Percentiles rank a stretch among this genome's conserved stretches.
phyloP scores from a whole-genome alignment of 352 stramenopile species.

The Pythium sp. region DNA sequence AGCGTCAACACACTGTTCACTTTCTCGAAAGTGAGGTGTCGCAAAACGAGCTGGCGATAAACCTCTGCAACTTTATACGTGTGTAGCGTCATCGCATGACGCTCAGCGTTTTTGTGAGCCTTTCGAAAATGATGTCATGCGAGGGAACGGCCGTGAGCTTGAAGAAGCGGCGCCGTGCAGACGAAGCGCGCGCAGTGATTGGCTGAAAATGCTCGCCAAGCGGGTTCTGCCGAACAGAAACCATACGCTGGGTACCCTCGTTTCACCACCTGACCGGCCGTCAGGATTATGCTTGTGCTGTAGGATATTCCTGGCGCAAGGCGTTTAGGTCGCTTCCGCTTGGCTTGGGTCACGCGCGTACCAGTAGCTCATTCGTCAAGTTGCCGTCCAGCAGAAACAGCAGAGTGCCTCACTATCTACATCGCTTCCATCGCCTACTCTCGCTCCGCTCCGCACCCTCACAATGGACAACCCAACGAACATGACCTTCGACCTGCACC shows the following conservation, averaged over 20 bases:
- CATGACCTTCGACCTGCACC: constrained; percentile 40
- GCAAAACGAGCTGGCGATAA: neutral
- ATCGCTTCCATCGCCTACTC: neutral
- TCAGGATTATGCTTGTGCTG: neutral
- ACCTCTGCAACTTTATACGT: constrained; percentile 21
- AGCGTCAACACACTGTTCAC: neutral
- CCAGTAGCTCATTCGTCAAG: constrained; percentile 13
- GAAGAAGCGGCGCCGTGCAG: constrained; percentile 5
- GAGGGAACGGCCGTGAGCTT: constrained; percentile 1
- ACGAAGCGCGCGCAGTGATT: constrained; percentile 12
- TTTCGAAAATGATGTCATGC: constrained; percentile 26
- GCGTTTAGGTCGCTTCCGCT: constrained; percentile 3
- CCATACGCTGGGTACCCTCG: neutral
- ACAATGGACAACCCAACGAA: constrained; percentile 36
- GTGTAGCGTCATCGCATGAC: constrained; percentile 26
- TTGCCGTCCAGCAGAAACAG: constrained; percentile 7
- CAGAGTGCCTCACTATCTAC: neutral
- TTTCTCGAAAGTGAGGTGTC: neutral
- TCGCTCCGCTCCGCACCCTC: neutral
- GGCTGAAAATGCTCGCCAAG: constrained; percentile 10
- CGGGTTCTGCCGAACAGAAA: constrained; percentile 1
- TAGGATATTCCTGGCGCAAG: constrained; percentile 1
- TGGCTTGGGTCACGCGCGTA: neutral
- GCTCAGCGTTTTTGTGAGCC: neutral
- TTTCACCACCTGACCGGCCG: neutral